Evolutionary conservation across 2,329 filamentous ascomycete genomes (phyloP), one percentile per base, ranked within the genome.

Genomic region (Sporothrix pallida): DNA sequence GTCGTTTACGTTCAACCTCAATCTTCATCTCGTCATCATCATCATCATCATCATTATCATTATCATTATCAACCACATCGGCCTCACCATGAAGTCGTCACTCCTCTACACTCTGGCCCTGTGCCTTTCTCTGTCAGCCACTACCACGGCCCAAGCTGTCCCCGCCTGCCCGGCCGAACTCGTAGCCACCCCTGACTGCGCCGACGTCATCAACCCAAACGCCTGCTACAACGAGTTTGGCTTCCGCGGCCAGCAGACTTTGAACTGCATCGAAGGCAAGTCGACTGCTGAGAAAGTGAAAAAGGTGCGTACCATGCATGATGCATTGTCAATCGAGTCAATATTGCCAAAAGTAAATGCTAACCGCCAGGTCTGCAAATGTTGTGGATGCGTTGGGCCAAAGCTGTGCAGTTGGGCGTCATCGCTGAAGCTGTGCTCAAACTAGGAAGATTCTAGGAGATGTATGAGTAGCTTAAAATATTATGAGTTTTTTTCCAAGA

Each of bases 161-260:
- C 77, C 79, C 0, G 80, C 78, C 17, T 83, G 82, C 75, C 81
- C 79, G 17, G 72, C 72, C 20, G 81, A 83, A 20, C 79, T 83
- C 9, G 80, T 80, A 1, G 77, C 76, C 2, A 81, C 79, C 12
- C 80, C 83, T 63, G 81, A 83, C 42, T 83, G 82, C 68, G 80
- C 81, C 20, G 81, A 79, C 50, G 82, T 83, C 46, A 81, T 83
- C 75, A 81, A 83, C 65, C 81, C 82, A 20, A 81, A 79, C 65
- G 82, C 82, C 37, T 83, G 82, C 78, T 83, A 83, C 76, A 83
- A 83, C 76, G 78, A 82, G 75, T 83, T 80, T 76, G 76, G 81
- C 4, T 83, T 81, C 76, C 78, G 73, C 5, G 76, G 76, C 71
- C 72, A 80, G 9, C 80, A 80, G 70, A 83, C 82, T 1, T 76